phyloP scores from a whole-genome alignment of 2,329 filamentous ascomycete genomes.

The Clarireedia homoeocarpa region DNA sequence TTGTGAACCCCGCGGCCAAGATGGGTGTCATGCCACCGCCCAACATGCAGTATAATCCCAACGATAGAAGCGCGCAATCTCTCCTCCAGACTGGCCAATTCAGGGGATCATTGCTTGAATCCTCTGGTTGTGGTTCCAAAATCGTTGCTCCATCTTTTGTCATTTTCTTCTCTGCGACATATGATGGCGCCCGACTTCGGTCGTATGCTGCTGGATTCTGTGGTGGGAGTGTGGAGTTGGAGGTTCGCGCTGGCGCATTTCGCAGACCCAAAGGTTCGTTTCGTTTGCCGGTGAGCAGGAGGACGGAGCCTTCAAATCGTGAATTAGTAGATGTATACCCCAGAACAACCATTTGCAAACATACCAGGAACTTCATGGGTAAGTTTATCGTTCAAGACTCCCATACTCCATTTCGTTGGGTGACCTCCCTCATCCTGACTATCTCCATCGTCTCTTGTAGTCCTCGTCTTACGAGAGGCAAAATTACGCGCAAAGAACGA shows the following conservation, averaged over 20 bases:
- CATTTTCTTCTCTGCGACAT: constrained; percentile 53
- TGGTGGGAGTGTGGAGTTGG: constrained; percentile 42
- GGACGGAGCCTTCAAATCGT: constrained; percentile 42
- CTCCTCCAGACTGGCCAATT: constrained; percentile 84
- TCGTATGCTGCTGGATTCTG: constrained; percentile 6
- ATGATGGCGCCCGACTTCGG: constrained; percentile 10
- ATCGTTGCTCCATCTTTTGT: constrained; percentile 79
- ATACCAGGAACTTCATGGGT: constrained; percentile 84
- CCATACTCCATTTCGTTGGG: constrained; percentile 52
- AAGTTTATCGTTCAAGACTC: constrained; percentile 72
- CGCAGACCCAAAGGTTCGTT: constrained; percentile 53
- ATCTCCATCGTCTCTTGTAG: constrained; percentile 1
- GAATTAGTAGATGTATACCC: neutral
- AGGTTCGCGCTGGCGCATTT: constrained; percentile 47
- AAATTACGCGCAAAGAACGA: constrained; percentile 21
- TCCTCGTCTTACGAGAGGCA: constrained; percentile 6
- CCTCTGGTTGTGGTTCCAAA: constrained; percentile 84
- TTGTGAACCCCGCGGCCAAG: constrained; percentile 79
- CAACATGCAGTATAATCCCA: constrained; percentile 89
- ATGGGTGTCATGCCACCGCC: constrained; percentile 90
- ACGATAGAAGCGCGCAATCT: constrained; percentile 68
- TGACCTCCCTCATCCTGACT: constrained; percentile 11
- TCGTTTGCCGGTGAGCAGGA: constrained; percentile 46
- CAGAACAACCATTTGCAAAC: constrained; percentile 17
- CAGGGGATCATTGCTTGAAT: constrained; percentile 81